Evolutionary conservation across 2,329 filamentous ascomycete species (phyloP), one percentile per base, ranked within the genome.

Genomic region (Beauveria medogensis): DNA sequence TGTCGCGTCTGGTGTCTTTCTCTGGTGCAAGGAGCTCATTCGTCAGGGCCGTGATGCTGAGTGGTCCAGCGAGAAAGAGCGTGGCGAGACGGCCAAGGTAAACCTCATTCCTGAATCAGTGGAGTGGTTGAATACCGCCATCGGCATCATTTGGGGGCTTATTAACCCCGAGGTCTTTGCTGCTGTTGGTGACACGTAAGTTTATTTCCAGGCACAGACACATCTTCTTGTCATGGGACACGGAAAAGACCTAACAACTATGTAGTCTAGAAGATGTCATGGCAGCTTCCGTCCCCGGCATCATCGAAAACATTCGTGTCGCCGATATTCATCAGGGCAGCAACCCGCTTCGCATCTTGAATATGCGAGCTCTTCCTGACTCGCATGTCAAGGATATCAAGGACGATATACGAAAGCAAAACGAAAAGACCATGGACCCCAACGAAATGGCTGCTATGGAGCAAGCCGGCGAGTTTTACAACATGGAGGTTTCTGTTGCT

Each of bases 111-210:
- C 93, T 0, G 93, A 97, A 74, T 95, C 90, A 0, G 92, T 96
- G 7, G 89, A 92, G 64, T 97, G 94, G 94, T 88, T 99, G 83
- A 99, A 99, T 72, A 92, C 90, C 0, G 84, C 94, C 55, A 74
- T 97, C 4, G 84, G 83, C 2, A 83, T 96, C 47, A 81, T 94
- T 48, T 99, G 94, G 94, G 90, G 91, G 0, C 78, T 97, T 4
- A 87, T 97, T 65, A 95, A 97, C 69, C 93, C 94, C 0, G 93
- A 97, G 48, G 95, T 97, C 89, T 94, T 99, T 72, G 79, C 85
- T n/a, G 84, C 85, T 6, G 84, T 97, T 9, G 92, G 92, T n/a
- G 94, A 97, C 70, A 97, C 90, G 14, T 76, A 65, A 72, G 74
- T 71, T 12, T 16, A 34, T 12, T 10, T 2, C 4, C 16, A n/a